A percentile compares a stretch with the other conserved stretches of the same genome.
Evolutionary conservation across 75 land plant genomes (phyloP).

Genomic region (Azolla pinnata): DNA sequence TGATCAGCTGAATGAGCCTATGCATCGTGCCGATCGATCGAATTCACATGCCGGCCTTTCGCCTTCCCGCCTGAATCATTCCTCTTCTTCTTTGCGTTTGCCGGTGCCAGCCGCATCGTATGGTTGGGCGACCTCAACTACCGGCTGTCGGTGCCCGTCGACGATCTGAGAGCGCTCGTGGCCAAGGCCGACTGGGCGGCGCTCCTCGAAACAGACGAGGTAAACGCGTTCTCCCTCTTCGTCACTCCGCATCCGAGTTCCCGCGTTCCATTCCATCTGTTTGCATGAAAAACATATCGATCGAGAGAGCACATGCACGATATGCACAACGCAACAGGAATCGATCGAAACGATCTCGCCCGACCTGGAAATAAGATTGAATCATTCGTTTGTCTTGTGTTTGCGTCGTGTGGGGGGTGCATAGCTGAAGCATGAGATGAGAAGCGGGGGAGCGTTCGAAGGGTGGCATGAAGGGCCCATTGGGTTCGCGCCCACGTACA

Average conservation of each 20-base stretch:
- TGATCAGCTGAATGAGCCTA: too few species aligned
- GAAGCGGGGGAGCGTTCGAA: constrained; percentile 42
- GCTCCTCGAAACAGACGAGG: constrained; percentile 52
- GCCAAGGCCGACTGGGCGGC: constrained; percentile 37
- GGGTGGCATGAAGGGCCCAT: constrained; percentile 72
- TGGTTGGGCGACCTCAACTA: constrained; percentile 75
- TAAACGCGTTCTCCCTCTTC: constrained; percentile 10
- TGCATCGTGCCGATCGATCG: too few species aligned
- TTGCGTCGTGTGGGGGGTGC: not conserved
- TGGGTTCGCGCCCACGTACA: constrained; percentile 68
- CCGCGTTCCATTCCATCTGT: too few species aligned
- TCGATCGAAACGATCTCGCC: not conserved
- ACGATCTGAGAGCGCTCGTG: constrained; percentile 33
- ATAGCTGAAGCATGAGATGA: constrained; percentile 47
- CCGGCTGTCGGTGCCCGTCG: constrained; percentile 46
- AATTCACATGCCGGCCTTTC: too few species aligned
- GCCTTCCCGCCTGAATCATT: not conserved
- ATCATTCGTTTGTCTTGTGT: not conserved
- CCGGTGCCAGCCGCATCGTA: constrained; percentile 42
- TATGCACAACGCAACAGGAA: not conserved
- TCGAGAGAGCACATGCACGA: not conserved
- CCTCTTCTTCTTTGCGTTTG: not conserved
- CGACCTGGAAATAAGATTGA: not conserved
- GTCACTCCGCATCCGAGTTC: too few species aligned
- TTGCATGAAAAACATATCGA: too few species aligned